Evolutionary conservation across 2,329 filamentous ascomycete genomes (phyloP).

Genomic region (Lojkania enalia): DNA sequence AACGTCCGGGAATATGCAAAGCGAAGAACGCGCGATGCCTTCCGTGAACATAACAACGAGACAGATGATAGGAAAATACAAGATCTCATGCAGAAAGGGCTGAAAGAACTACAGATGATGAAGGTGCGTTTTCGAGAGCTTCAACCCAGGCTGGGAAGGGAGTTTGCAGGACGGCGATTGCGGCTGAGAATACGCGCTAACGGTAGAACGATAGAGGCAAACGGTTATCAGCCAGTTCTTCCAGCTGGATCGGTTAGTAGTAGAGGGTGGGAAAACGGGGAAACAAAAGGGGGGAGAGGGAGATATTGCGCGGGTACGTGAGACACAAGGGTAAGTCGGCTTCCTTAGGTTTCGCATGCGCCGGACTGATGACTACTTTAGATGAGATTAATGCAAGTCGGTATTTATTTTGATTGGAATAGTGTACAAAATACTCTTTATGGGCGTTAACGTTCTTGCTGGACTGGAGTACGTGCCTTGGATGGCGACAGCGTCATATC

Average conservation of each 20-base stretch:
- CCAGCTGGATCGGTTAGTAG: slow-evolving; percentile 86
- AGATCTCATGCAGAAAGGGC: slow-evolving; percentile 83
- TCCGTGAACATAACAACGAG: slow-evolving; percentile 76
- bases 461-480: not conserved
- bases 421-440: slow-evolving; percentile 3
- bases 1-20: slow-evolving; percentile 98
- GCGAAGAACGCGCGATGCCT: slow-evolving; percentile 86
- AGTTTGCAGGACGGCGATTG: too few species aligned
- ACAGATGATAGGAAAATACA: slow-evolving; percentile 77
- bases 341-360: slow-evolving; percentile 9
- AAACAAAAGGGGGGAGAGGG: slow-evolving; percentile 70
- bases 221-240: slow-evolving; percentile 94
- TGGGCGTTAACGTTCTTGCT: slow-evolving; percentile 1
- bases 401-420: too few species aligned
- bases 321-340: slow-evolving; percentile 69
- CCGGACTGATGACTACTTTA: slow-evolving; percentile 23
- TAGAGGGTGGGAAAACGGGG: slow-evolving; percentile 82
- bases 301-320: slow-evolving; percentile 71
- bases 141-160: not conserved
- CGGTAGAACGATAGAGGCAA: slow-evolving; percentile 70
- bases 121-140: slow-evolving; percentile 66
- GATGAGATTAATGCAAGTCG: not conserved
- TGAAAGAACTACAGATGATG: slow-evolving; percentile 84
- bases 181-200: slow-evolving; percentile 42
- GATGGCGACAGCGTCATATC: slow-evolving; percentile 4